Base-by-base conservation (phyloP, 108 stramenopile species). In the Cyclotella choctawhatcheeana region DNA sequence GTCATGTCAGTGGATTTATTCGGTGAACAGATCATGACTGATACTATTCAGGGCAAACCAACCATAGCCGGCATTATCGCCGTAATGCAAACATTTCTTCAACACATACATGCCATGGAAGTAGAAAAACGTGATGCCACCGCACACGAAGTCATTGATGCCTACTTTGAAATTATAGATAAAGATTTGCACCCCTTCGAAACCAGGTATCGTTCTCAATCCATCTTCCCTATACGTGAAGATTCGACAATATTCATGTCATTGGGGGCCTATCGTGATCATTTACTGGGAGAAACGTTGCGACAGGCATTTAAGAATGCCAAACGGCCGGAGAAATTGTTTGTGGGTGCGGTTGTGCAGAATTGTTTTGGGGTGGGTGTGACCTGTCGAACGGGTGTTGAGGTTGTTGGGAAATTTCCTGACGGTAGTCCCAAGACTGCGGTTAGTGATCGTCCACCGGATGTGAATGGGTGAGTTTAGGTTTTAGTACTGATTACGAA, bases 321-420 rank as follows among this genome's bases (percentile, higher is more conserved):
- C 18, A 77, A 85, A 26, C 5, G 88, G 74, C 98, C 98, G 7
- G 89, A 97, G 17, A 81, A 82, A 44, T 62, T 98, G 14, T 95
- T 69, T 67, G 79, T 97, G 18, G 97, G 96, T 43, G 83, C 93
- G 24, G 82, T 97, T 22, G 78, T 91, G 30, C 98, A 98, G 84
- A 98, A 98, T 67, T 98, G 98, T 84, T 86, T 89, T 18, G 92
- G 90, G 35, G n/a, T n/a, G n/a, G n/a, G n/a, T n/a, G n/a, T n/a
- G n/a, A n/a, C n/a, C n/a, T 98, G 96, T 65, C 51, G 68, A 22
- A 93, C 91, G 24, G 96, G 92, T 18, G 79, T 87, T 35, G 89
- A 89, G 63, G 87, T 89, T 27, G 66, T 82, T 45, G 87, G 89
- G n/a, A 79, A 84, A 48, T 64, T 86, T 70, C 52, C 55, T 21